Base-by-base conservation (phyloP, 2,329 filamentous ascomycete genomes). In the Talaromyces albobiverticillius region DNA sequence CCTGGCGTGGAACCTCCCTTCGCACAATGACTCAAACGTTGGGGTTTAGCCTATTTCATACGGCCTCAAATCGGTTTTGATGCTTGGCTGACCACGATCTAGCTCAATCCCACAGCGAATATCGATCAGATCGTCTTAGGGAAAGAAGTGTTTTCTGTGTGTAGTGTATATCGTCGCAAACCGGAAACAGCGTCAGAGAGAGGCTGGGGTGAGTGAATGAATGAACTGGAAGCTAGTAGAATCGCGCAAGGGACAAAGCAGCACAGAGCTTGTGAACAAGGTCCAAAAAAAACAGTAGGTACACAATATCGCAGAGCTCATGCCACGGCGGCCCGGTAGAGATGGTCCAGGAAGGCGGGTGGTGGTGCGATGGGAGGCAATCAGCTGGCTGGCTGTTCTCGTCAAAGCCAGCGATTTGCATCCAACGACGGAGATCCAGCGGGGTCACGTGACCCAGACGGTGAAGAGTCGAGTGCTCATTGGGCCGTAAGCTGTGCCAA, bases 331-430 rank as follows among this genome's bases (percentile, higher is more conserved):
- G 40, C 42, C 47, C 48, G 48, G 51, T 29, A 18, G 31, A 54
- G 32, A 50, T 49, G 43, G 13, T 6, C 11, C 31, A 45, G 53
- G 16, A 45, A 46, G 22, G 46, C 16, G 45, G 22, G 41, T 40
- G 25, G 51, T 56, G 54, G 46, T 54, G 16, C 32, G 64, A 66
- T 62, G 67, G 62, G 57, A 61, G 55, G 61, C 56, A 57, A 59
- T 59, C 60, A 51, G 52, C 46, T 32, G 38, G 36, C 34, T 53
- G 26, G 52, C 23, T 22, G 41, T 46, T 18, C 29, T 50, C 25
- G 53, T 46, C 56, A 60, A 66, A 64, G 64, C n/a, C n/a, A n/a
- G n/a, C 64, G 67, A 67, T 71, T 72, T 71, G 70, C 68, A 67
- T 70, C 67, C 62, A 71, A 67, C 67, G 68, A 70, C 67, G 67